Evolutionary conservation across 345 rosid genomes (phyloP), one percentile per base, ranked within the genome.

Genomic region (Orychophragmus violaceus): DNA sequence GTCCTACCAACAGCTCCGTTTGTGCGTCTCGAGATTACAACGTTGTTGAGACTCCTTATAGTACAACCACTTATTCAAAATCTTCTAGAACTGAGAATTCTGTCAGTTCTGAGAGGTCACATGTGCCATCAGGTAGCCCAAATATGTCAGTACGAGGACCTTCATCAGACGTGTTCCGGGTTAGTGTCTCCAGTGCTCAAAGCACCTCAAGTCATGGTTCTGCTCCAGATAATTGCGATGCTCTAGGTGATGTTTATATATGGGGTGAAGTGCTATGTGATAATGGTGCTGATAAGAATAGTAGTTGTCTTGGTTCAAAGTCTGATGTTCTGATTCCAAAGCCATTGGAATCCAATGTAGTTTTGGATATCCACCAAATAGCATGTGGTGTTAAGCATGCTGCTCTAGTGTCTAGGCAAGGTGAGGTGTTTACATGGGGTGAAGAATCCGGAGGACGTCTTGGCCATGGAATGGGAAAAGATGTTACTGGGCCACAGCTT

Each of bases 191-290:
- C 46, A 90, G 99, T 65, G 89, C 78, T 19, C 99, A 89, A 62
- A 94, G 97, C 82, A 87, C 91, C 46, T 90, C 96, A 42, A 94
- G 97, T 76, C 99, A 94, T 66, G 96, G 97, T 58, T 94, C 97
- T 72, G 96, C 85, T 75, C 92, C 96, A 10, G 97, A 90, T 74
- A 91, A 94, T 77, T 85, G 85, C 62, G 99, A 90, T 82, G 99
- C 99, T 46, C 66, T 88, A 74, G 97, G 97, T 46, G 99, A 94
- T 78, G 96, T 94, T 59, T 94, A 88, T 71, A 77, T 94, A 62
- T 94, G 97, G 99, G 97, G 99, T 60, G 97, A 94, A 81, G 83
- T 90, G 35, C 76, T 82, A 51, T 87, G 85, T 74, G 99, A 90
- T 72, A 86, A 75, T 74, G 71, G 90, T 77, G 82, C 76, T 37